These are phyloP conservation scores for Bruguiera gymnorhiza DNA, from an alignment of 345 rosid genomes.

Conservation along the genomic window DNA sequence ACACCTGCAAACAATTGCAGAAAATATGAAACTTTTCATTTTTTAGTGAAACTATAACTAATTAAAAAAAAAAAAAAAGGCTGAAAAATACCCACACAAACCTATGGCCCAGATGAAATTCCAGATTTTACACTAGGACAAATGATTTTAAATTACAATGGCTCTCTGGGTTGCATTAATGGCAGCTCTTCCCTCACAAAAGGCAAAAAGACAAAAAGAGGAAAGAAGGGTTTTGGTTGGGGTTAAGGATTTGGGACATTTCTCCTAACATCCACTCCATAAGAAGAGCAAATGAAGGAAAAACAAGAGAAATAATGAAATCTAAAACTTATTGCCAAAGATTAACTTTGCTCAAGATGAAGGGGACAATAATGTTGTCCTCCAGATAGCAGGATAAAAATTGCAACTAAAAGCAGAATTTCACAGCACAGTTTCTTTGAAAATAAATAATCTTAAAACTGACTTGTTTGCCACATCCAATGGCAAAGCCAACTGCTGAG, in stretches of 20 bases:
- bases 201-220: too few species aligned
- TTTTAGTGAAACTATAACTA: neutral
- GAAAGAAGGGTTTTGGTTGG: too few species aligned
- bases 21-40: neutral
- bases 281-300: too few species aligned
- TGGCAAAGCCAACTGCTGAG: conserved; percentile 86
- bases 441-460: conserved; percentile 19
- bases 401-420: neutral
- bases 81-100: neutral
- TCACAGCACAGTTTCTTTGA: neutral
- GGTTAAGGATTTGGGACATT: too few species aligned
- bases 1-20: conserved; percentile 43
- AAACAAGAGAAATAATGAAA: too few species aligned
- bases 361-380: neutral
- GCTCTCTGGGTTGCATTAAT: too few species aligned
- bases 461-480: conserved; percentile 79
- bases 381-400: neutral
- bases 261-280: too few species aligned
- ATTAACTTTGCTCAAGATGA: neutral
- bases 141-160: too few species aligned
- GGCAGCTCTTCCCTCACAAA: too few species aligned
- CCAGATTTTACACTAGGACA: too few species aligned
- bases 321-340: neutral
- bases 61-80: neutral
- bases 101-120: too few species aligned